phyloP scores from a whole-genome alignment of 257 asterid genomes.

The Haberlea rhodopensis region DNA sequence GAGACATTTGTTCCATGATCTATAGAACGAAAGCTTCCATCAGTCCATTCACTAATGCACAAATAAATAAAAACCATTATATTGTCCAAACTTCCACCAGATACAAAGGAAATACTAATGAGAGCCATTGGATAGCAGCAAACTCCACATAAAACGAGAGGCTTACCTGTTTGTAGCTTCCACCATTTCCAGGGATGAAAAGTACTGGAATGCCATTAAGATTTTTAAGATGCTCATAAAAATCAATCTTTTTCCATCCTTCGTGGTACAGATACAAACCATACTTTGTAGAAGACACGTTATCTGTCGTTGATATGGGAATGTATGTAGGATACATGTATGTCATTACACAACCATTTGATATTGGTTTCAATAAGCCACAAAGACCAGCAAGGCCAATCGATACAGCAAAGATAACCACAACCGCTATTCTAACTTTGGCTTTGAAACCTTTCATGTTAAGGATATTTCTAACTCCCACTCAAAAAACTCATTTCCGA shows the following conservation, averaged over 20 bases:
- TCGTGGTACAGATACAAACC: conserved; percentile 84
- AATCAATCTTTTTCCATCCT: conserved; percentile 89
- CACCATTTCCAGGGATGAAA: conserved; percentile 96
- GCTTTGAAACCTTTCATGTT: conserved; percentile 39
- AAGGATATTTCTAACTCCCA: conserved; percentile 22
- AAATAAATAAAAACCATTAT: conserved; percentile 10
- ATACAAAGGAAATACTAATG: conserved; percentile 7
- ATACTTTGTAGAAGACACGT: conserved; percentile 56
- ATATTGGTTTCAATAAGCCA: conserved; percentile 60
- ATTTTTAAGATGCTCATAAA: conserved; percentile 60
- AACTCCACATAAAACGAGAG: conserved; percentile 17
- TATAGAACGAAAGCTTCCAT: conserved; percentile 2
- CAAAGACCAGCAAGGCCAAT: conserved; percentile 60
- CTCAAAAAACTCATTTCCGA: conserved; percentile 23
- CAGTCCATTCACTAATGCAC: background rate
- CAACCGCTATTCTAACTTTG: conserved; percentile 46
- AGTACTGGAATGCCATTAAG: conserved; percentile 88
- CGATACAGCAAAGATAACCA: conserved; percentile 47
- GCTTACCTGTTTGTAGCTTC: conserved; percentile 98
- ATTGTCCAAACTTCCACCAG: conserved; percentile 2
- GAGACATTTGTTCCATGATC: background rate
- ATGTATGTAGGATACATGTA: conserved; percentile 96
- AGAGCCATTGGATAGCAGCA: background rate
- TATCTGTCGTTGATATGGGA: conserved; percentile 62
- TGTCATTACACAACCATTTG: conserved; percentile 95